Conservation (phyloP, 805 yeast species). For the Teunomyces panamensis region DNA sequence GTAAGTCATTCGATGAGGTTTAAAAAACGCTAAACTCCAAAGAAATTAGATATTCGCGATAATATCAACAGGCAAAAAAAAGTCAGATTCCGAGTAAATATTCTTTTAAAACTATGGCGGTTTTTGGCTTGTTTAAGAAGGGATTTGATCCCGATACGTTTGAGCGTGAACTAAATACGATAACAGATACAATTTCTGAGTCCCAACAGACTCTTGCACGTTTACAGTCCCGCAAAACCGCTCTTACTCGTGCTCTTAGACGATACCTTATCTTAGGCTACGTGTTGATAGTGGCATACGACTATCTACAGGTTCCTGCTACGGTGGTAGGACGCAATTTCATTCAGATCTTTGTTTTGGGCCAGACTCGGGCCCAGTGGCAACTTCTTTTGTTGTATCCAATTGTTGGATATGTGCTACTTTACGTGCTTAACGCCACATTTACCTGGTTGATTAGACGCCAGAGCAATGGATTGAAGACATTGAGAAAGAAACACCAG, state of each 20-base stretch:
- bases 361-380: slow-evolving; percentile 21
- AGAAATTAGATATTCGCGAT: background rate
- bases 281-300: slow-evolving; percentile 18
- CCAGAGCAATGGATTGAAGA: slow-evolving; percentile 17
- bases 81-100: too few relatives aligned
- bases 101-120: slow-evolving; percentile 18
- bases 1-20: slow-evolving; percentile 28
- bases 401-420: slow-evolving; percentile 13
- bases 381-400: slow-evolving; percentile 21
- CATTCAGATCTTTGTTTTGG: slow-evolving; percentile 21
- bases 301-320: slow-evolving; percentile 18
- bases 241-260: slow-evolving; percentile 15
- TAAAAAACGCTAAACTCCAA: too few relatives aligned
- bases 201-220: slow-evolving; percentile 21
- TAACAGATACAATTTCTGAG: slow-evolving; percentile 33
- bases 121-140: slow-evolving; percentile 24
- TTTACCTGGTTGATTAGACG: slow-evolving; percentile 20
- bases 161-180: slow-evolving; percentile 39
- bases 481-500: slow-evolving; percentile 45
- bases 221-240: slow-evolving; percentile 13
- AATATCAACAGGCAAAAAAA: background rate
- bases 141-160: slow-evolving; percentile 40
- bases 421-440: slow-evolving; percentile 14
- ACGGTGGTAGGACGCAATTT: slow-evolving; percentile 14
- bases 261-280: slow-evolving; percentile 20